Evolutionary conservation across 495 filamentous ascomycete genomes (phyloP).

Genomic region (Astrothelium macrocarpum): DNA sequence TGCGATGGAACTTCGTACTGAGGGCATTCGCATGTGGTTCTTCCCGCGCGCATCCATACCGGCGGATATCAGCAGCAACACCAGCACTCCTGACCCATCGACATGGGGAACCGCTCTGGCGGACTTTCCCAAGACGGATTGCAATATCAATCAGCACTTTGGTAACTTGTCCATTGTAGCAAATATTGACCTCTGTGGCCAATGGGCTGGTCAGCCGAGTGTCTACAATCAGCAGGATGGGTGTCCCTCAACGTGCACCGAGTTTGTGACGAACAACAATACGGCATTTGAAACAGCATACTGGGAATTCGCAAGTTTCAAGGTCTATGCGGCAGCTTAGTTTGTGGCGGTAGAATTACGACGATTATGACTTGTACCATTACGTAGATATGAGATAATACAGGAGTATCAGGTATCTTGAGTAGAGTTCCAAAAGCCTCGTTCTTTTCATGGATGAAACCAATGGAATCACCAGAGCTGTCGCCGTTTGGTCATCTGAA

Average conservation of each 20-base stretch:
- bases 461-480: no score
- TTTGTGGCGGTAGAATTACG: background rate
- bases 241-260: constrained; percentile 37
- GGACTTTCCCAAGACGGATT: constrained; percentile 44
- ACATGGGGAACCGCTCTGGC: constrained; percentile 40
- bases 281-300: constrained; percentile 36
- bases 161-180: constrained; percentile 43
- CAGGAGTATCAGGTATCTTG: background rate
- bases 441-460: no score
- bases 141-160: constrained; percentile 40
- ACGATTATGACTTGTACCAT: background rate
- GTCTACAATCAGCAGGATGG: constrained; percentile 35
- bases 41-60: constrained; percentile 37
- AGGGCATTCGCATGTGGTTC: constrained; percentile 43
- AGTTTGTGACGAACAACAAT: constrained; percentile 36
- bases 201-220: constrained; percentile 29
- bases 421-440: no score
- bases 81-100: constrained; percentile 36
- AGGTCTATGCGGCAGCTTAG: constrained; percentile 27
- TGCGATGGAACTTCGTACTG: constrained; percentile 38
- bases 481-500: no score
- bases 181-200: constrained; percentile 44
- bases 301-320: constrained; percentile 44
- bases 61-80: constrained; percentile 20
- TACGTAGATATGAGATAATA: background rate